A percentile compares a stretch with the other conserved stretches of the same genome.
These are phyloP conservation scores for Naegleria fowleri DNA, from an alignment of 208 protist species.

Conservation along the genomic window DNA sequence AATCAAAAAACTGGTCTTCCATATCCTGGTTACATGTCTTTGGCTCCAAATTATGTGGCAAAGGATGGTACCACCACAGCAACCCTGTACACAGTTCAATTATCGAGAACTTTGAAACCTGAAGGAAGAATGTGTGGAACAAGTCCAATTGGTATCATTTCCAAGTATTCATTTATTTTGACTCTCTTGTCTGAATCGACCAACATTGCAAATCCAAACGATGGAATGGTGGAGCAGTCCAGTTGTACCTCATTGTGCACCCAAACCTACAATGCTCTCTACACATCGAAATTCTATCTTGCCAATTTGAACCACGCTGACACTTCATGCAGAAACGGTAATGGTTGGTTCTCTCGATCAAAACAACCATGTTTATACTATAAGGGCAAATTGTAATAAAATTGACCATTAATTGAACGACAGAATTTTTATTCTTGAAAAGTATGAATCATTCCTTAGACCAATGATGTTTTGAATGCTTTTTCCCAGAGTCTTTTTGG, in stretches of 20 bases:
- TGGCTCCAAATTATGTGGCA: neutral
- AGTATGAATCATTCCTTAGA: neutral
- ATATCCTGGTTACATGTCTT: neutral
- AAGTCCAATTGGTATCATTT: neutral
- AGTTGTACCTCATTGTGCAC: neutral
- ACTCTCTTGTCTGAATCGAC: neutral
- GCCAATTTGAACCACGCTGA: neutral
- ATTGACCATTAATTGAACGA: too few species aligned
- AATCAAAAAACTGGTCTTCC: neutral
- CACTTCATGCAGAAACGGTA: constrained; percentile 16
- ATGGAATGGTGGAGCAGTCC: neutral
- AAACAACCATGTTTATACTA: neutral
- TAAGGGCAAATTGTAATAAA: neutral
- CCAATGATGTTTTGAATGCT: neutral
- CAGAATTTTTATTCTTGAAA: too few species aligned
- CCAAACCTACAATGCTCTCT: neutral
- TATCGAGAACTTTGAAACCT: neutral
- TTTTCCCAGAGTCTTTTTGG: neutral
- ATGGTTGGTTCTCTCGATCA: neutral
- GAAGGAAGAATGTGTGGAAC: constrained; percentile 11
- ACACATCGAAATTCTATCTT: neutral
- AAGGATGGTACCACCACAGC: neutral
- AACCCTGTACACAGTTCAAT: neutral
- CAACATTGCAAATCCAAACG: neutral
- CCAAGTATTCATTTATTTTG: neutral